Conservation (phyloP, 805 yeast species). For the Candida peoriensis region DNA sequence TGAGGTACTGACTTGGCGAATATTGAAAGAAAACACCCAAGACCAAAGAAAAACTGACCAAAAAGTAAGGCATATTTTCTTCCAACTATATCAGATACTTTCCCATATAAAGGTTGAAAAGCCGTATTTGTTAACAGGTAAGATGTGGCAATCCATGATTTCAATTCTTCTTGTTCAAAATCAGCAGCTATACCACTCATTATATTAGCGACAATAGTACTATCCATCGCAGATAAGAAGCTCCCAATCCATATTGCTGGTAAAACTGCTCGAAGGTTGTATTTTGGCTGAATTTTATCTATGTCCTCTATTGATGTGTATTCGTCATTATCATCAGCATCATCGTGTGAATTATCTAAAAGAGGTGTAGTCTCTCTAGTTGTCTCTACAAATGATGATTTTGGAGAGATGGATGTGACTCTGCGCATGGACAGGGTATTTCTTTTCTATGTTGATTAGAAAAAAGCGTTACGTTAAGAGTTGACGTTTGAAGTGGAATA, state of each 20-base stretch:
- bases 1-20: slow-evolving; percentile 34
- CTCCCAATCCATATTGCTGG: slow-evolving; percentile 33
- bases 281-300: background rate
- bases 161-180: slow-evolving; percentile 40
- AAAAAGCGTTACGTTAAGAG: too few species aligned
- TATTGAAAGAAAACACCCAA: slow-evolving; percentile 39
- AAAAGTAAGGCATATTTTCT: slow-evolving; percentile 38
- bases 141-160: slow-evolving; percentile 67
- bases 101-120: slow-evolving; percentile 67
- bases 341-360: too few species aligned
- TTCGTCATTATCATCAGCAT: background rate
- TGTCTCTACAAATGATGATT: too few species aligned
- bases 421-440: too few species aligned
- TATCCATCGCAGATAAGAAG: slow-evolving; percentile 52
- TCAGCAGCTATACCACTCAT: slow-evolving; percentile 52
- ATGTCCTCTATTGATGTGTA: background rate
- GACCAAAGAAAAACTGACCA: slow-evolving; percentile 38
- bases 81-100: slow-evolving; percentile 59
- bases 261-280: background rate
- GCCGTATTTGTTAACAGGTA: slow-evolving; percentile 63
- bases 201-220: slow-evolving; percentile 52
- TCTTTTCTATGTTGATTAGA: too few species aligned
- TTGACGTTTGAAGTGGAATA: too few species aligned
- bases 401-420: too few species aligned
- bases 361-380: too few species aligned